phyloP scores from a whole-genome alignment of 805 yeast species.

The Sugiyamaella lignohabitans region DNA sequence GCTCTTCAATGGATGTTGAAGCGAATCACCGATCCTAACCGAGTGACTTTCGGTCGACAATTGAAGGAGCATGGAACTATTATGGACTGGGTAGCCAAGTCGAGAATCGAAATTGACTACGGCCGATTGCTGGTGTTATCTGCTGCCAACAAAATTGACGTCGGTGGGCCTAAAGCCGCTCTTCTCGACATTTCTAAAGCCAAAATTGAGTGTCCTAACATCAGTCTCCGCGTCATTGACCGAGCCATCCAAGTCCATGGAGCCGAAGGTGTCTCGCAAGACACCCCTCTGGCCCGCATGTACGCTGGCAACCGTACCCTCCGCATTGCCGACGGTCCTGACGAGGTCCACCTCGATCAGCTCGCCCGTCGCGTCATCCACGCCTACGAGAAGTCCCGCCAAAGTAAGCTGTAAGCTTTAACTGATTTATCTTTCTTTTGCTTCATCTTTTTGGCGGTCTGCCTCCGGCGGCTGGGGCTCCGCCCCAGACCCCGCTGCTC shows the following conservation, averaged over 20 bases:
- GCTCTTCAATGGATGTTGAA: constrained; percentile 43
- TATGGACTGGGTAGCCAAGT: constrained; percentile 43
- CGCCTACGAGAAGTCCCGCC: neutral
- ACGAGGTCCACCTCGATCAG: constrained; percentile 56
- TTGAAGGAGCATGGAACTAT: constrained; percentile 48
- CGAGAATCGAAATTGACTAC: constrained; percentile 47
- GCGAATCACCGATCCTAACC: constrained; percentile 41
- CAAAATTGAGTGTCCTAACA: constrained; percentile 55
- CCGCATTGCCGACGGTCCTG: constrained; percentile 64
- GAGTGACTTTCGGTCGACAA: constrained; percentile 47
- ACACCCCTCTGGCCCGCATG: constrained; percentile 49
- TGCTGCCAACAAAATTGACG: constrained; percentile 57
- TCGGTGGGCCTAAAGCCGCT: constrained; percentile 48
- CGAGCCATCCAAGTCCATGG: constrained; percentile 62
- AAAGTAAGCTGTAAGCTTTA: too few species aligned
- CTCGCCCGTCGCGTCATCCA: constrained; percentile 38
- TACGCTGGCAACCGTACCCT: constrained; percentile 50
- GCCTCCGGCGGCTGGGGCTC: too few species aligned
- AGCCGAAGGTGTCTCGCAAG: constrained; percentile 59
- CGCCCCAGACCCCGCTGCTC: too few species aligned
- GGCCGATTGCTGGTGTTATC: constrained; percentile 49
- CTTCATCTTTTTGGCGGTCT: too few species aligned
- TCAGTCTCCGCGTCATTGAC: constrained; percentile 46
- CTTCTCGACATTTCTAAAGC: constrained; percentile 54
- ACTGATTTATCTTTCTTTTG: too few species aligned